phyloP scores from a whole-genome alignment of 164 flowering plant genomes.

The Malania oleifera region DNA sequence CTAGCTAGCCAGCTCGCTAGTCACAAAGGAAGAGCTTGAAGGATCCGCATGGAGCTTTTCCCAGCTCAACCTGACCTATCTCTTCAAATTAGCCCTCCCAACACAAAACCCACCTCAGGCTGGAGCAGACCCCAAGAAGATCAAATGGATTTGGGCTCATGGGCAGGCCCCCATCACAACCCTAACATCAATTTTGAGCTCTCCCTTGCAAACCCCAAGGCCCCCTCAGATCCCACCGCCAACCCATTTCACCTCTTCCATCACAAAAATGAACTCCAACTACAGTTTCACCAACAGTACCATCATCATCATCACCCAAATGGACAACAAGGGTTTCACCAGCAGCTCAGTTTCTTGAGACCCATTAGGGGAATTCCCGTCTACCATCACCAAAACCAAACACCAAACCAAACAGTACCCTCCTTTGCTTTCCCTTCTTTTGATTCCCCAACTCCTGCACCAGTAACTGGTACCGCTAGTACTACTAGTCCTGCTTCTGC shows the following conservation, averaged over 20 bases:
- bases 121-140: conserved; percentile 31
- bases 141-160: conserved; percentile 67
- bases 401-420: too few species aligned
- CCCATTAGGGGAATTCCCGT: conserved; percentile 93
- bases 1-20: too few species aligned
- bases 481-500: conserved; percentile 12
- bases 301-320: conserved; percentile 15
- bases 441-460: conserved; percentile 27
- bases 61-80: conserved; percentile 95
- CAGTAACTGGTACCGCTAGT: conserved; percentile 22
- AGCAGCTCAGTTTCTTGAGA: conserved; percentile 47
- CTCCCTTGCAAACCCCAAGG: conserved; percentile 51
- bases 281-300: conserved; percentile 15
- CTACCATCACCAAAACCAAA: conserved; percentile 67
- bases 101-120: conserved; percentile 44
- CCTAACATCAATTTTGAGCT: conserved; percentile 39
- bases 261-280: conserved; percentile 17
- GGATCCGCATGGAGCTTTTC: conserved; percentile 81
- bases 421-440: conserved; percentile 29
- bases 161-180: conserved; percentile 48
- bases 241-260: conserved; percentile 18
- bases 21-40: conserved; percentile 2
- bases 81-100: conserved; percentile 90
- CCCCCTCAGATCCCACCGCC: conserved; percentile 20
- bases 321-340: conserved; percentile 11